Conservation (phyloP, 345 rosid species). For the Cochlearia excelsa region DNA sequence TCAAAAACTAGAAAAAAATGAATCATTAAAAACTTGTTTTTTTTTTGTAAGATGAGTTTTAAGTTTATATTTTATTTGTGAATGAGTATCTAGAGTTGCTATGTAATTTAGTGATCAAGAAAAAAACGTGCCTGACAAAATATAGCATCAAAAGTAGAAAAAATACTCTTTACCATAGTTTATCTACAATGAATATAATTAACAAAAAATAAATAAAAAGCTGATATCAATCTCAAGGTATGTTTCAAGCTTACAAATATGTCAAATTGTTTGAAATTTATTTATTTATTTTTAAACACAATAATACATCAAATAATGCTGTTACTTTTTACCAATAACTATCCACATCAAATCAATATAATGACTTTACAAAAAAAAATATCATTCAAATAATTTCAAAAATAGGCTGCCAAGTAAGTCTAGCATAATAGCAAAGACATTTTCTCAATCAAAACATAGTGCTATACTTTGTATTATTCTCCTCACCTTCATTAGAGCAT, state of each 20-base stretch:
- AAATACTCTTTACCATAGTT: too few relatives aligned
- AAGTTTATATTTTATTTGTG: not conserved
- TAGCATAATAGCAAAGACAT: too few relatives aligned
- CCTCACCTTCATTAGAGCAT: conserved; percentile 24
- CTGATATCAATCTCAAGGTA: conserved; percentile 13
- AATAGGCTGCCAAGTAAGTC: too few relatives aligned
- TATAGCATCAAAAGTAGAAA: not conserved
- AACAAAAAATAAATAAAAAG: too few relatives aligned
- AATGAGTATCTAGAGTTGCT: too few relatives aligned
- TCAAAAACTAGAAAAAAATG: not conserved
- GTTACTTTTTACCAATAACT: not conserved
- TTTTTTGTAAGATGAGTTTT: not conserved
- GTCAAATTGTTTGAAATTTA: conserved; percentile 27
- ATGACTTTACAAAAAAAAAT: conserved; percentile 8
- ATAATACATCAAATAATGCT: not conserved
- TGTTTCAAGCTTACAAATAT: not conserved
- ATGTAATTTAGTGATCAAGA: too few relatives aligned
- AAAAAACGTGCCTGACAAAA: too few relatives aligned
- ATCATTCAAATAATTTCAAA: too few relatives aligned
- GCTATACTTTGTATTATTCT: conserved; percentile 28
- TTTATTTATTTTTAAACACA: too few relatives aligned
- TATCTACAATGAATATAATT: too few relatives aligned
- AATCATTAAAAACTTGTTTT: not conserved
- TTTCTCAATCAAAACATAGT: not conserved
- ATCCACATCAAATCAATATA: conserved; percentile 10